Percentiles rank a stretch among this genome's conserved stretches.
Evolutionary conservation across 2,329 filamentous ascomycete species (phyloP).

Genomic region (Pseudophaeomoniella oleicola): DNA sequence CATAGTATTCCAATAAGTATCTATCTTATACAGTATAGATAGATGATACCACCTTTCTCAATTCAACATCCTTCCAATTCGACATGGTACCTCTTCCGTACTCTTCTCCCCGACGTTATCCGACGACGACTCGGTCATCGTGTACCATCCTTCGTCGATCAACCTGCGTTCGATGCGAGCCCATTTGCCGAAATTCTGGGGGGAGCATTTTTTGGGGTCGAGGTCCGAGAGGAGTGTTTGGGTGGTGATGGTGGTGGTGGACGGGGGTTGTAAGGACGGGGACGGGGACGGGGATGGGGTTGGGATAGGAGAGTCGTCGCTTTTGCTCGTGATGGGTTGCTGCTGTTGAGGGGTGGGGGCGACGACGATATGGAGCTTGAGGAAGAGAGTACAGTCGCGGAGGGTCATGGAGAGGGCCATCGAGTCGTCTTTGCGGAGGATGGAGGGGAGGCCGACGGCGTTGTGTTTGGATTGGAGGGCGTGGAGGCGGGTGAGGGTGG

Average conservation of each 20-base stretch:
- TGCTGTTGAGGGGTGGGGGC: too few relatives aligned
- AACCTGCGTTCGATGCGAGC: conserved; percentile 45
- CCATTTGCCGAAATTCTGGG: conserved; percentile 56
- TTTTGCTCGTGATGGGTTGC: conserved; percentile 2
- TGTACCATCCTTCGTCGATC: conserved; percentile 56
- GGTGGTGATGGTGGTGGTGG: conserved; percentile 17
- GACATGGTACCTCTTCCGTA: too few relatives aligned
- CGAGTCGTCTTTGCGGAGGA: conserved; percentile 18
- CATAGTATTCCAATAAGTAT: too few relatives aligned
- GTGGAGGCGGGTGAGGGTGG: conserved; percentile 15
- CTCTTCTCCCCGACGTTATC: too few relatives aligned
- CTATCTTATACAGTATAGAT: too few relatives aligned
- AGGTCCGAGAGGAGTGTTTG: conserved; percentile 54
- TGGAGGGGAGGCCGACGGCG: conserved; percentile 13
- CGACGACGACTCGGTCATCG: conserved; percentile 26
- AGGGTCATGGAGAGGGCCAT: conserved; percentile 65
- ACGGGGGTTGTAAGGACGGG: too few relatives aligned
- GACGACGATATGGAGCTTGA: conserved; percentile 44
- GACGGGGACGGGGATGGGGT: too few relatives aligned
- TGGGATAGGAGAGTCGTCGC: conserved; percentile 19
- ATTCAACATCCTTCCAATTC: too few relatives aligned
- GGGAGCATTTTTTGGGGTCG: conserved; percentile 56
- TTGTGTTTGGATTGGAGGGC: conserved; percentile 11
- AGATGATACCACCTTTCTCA: too few relatives aligned
- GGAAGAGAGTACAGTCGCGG: conserved; percentile 62